Evolutionary conservation across 148 eudicot species (phyloP).

Genomic region (Rhododendron simsii): DNA sequence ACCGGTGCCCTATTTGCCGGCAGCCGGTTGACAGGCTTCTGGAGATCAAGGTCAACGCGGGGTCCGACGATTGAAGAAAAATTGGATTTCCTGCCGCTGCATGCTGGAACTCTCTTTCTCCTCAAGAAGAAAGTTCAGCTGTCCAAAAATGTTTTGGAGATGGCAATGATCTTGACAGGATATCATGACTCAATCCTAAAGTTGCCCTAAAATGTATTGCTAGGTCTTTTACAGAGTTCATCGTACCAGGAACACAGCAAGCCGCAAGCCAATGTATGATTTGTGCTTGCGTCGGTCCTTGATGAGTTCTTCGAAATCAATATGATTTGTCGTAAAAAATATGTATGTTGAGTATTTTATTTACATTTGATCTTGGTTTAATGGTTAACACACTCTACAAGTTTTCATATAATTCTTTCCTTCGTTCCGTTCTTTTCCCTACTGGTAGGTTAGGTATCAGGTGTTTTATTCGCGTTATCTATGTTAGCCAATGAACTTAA

Average conservation of each 20-base stretch:
- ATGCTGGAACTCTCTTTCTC: background rate
- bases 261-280: background rate
- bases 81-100: background rate
- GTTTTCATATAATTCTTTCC: background rate
- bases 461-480: background rate
- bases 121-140: background rate
- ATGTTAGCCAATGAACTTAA: background rate
- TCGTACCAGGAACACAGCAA: background rate
- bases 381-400: background rate
- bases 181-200: background rate
- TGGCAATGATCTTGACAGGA: background rate
- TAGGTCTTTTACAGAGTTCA: background rate
- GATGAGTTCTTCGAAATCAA: background rate
- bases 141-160: background rate
- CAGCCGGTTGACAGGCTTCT: slow-evolving; percentile 94
- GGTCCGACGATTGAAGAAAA: slow-evolving; percentile 23
- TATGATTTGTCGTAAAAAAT: background rate
- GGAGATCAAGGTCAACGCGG: slow-evolving; percentile 85
- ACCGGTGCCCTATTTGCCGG: slow-evolving; percentile 96
- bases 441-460: background rate
- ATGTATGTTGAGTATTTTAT: background rate
- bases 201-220: background rate
- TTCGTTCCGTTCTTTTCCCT: background rate
- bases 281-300: background rate
- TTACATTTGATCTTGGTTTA: background rate